Conservation (phyloP, 129 eudicot species). For the Ambrosia trifida region DNA sequence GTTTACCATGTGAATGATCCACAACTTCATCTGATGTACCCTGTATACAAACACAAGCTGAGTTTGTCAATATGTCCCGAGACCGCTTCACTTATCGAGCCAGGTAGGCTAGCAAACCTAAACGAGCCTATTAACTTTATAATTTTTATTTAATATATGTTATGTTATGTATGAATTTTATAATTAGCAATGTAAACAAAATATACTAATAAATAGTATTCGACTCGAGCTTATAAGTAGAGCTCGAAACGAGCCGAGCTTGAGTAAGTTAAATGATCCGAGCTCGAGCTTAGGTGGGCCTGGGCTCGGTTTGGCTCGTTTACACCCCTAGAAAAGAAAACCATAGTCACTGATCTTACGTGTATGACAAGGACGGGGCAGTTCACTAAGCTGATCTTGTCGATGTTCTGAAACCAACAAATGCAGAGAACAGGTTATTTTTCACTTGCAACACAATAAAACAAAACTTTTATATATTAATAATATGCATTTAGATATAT, state of each 20-base stretch:
- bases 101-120: no score
- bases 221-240: no score
- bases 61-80: neutral
- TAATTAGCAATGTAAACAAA: no score
- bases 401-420: slow-evolving; percentile 60
- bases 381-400: slow-evolving; percentile 69
- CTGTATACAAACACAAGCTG: slow-evolving; percentile 32
- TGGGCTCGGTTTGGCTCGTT: no score
- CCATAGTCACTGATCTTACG: slow-evolving; percentile 54
- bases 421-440: slow-evolving; percentile 9
- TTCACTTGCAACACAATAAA: neutral
- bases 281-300: no score
- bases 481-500: neutral
- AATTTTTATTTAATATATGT: no score
- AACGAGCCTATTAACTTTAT: no score
- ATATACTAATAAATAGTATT: no score
- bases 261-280: no score
- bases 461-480: neutral
- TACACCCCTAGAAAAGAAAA: neutral
- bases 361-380: slow-evolving; percentile 87
- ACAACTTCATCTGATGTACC: slow-evolving; percentile 97
- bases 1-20: slow-evolving; percentile 88
- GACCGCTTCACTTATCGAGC: no score
- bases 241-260: no score
- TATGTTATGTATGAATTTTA: no score